Conservation (phyloP, 495 filamentous ascomycete species). For the Penicillium verhagenii region DNA sequence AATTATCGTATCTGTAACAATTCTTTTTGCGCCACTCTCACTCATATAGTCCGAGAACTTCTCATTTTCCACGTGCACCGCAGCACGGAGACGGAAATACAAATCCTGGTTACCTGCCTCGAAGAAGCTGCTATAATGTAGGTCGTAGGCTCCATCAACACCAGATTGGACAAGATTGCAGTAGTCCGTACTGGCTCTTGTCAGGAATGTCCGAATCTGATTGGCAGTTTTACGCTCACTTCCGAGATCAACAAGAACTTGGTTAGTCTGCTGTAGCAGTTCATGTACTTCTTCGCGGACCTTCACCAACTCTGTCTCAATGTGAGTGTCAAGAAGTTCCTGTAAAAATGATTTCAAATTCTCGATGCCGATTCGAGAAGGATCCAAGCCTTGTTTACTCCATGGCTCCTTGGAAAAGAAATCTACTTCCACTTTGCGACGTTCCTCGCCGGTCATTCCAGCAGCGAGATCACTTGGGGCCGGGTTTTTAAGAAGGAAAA, state of each 20-base stretch:
- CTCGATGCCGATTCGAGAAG: constrained; percentile 20
- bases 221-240: constrained; percentile 8
- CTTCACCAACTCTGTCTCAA: constrained; percentile 27
- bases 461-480: constrained; percentile 18
- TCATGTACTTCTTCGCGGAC: constrained; percentile 19
- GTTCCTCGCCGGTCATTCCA: constrained; percentile 4
- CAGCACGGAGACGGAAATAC: constrained; percentile 19
- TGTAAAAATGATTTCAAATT: constrained; percentile 24
- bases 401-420: constrained; percentile 24
- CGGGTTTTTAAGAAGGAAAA: constrained; percentile 45
- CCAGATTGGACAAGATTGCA: constrained; percentile 16
- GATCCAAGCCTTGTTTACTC: constrained; percentile 18
- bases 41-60: constrained; percentile 22
- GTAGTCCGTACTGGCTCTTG: constrained; percentile 15
- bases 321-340: constrained; percentile 25
- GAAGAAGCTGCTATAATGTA: constrained; percentile 14
- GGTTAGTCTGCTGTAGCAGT: constrained; percentile 4
- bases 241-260: constrained; percentile 17
- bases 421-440: constrained; percentile 5
- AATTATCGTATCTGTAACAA: not conserved
- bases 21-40: not conserved
- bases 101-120: not conserved
- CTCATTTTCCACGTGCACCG: constrained; percentile 23
- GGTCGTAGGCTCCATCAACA: constrained; percentile 20
- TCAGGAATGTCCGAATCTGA: constrained; percentile 25